phyloP scores from a whole-genome alignment of 768 basidiomycete species.

The Boletus rubescentipes region DNA sequence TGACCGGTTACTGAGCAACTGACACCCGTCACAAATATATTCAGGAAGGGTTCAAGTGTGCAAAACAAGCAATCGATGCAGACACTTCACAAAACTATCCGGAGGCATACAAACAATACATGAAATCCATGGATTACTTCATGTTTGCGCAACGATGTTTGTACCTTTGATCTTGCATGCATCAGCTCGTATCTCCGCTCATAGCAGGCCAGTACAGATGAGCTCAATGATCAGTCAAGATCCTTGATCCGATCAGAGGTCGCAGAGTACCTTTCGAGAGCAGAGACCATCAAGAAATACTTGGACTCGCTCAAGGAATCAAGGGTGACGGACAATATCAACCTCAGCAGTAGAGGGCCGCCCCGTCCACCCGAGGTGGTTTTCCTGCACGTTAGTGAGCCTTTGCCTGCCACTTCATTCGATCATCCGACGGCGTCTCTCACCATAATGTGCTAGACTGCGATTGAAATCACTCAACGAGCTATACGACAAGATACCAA shows the following conservation, averaged over 20 bases:
- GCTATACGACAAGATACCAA: constrained; percentile 89
- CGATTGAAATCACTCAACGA: constrained; percentile 83
- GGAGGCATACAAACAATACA: constrained; percentile 91
- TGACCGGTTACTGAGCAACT: not conserved
- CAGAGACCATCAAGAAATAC: constrained; percentile 87
- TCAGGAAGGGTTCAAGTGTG: constrained; percentile 80
- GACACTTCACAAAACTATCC: constrained; percentile 88
- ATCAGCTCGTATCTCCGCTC: not conserved
- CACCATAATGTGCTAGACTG: constrained; percentile 42
- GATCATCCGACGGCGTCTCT: not conserved
- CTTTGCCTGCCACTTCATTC: not conserved
- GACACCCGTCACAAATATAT: not conserved
- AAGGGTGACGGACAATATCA: not conserved
- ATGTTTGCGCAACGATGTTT: constrained; percentile 93
- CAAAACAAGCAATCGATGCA: constrained; percentile 85
- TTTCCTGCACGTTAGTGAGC: constrained; percentile 15
- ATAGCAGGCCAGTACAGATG: constrained; percentile 37
- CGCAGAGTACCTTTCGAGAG: constrained; percentile 83
- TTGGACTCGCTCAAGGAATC: constrained; percentile 33
- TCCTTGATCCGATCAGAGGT: constrained; percentile 81
- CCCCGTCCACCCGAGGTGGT: constrained; percentile 18
- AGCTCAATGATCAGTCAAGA: constrained; percentile 90
- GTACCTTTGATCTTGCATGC: constrained; percentile 1
- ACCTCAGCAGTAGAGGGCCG: not conserved
- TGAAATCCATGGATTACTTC: constrained; percentile 94